These are phyloP conservation scores for Przewalskia tangutica DNA, from an alignment of 257 asterid species.

Conservation along the genomic window DNA sequence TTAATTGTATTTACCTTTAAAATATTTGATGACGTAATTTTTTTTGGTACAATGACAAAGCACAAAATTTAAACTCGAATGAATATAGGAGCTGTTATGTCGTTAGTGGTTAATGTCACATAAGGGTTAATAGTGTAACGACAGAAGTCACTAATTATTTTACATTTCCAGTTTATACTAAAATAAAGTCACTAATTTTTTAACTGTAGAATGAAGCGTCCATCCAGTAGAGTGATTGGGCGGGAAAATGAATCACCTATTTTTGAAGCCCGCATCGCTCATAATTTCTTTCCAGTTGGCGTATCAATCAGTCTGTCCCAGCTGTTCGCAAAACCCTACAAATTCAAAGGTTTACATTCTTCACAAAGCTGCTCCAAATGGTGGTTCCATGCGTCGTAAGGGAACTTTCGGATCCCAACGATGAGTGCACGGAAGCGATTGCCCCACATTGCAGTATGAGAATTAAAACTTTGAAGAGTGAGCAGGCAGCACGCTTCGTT, in stretches of 20 bases:
- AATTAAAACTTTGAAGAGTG: conserved; percentile 1
- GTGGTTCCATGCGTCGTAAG: conserved; percentile 11
- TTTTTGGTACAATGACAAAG: no score
- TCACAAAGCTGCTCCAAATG: not conserved
- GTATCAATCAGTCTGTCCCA: not conserved
- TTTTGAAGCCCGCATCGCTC: not conserved
- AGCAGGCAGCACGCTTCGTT: not conserved
- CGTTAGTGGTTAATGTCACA: no score
- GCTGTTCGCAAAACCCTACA: not conserved
- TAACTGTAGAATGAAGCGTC: no score
- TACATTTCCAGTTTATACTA: no score
- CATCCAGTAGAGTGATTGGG: not conserved
- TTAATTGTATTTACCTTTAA: no score
- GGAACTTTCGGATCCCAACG: not conserved
- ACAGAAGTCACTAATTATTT: no score
- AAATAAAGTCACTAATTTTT: no score
- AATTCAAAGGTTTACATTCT: not conserved
- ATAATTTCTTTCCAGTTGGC: not conserved
- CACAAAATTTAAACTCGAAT: no score
- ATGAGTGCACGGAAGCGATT: conserved; percentile 1
- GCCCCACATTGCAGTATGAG: conserved; percentile 16
- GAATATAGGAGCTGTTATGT: no score
- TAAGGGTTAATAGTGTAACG: no score
- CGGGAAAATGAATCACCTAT: not conserved
- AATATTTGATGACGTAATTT: no score